A percentile compares a stretch with the other conserved stretches of the same genome.
Conservation (phyloP, 495 filamentous ascomycete genomes). For the Xylaria nigripes region DNA sequence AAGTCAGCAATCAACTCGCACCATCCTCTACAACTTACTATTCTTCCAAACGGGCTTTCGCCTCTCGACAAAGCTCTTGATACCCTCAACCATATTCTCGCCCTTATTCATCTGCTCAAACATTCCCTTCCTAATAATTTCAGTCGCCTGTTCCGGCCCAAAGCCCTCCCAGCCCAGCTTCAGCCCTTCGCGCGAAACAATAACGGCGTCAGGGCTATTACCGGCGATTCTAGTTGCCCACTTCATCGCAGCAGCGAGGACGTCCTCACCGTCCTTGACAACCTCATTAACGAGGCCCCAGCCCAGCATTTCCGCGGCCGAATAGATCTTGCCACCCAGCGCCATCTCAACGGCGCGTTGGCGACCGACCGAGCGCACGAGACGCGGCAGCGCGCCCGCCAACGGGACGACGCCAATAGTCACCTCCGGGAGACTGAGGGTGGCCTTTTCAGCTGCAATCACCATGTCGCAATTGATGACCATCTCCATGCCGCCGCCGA, state of each 20-base stretch:
- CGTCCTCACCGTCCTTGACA: conserved; percentile 47
- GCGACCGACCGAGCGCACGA: conserved; percentile 54
- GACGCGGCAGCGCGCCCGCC: conserved; percentile 59
- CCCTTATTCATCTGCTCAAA: conserved; percentile 54
- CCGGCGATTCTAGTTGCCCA: conserved; percentile 43
- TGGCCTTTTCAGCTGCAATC: conserved; percentile 45
- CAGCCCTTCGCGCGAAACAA: conserved; percentile 58
- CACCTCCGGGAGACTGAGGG: conserved; percentile 60
- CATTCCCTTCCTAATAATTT: conserved; percentile 48
- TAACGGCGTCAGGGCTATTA: conserved; percentile 65
- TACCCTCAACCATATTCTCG: conserved; percentile 70
- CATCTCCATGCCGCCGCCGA: conserved; percentile 71
- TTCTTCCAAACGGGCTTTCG: conserved; percentile 62
- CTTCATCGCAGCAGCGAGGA: conserved; percentile 39
- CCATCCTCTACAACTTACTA: conserved; percentile 54
- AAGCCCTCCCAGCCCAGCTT: conserved; percentile 59
- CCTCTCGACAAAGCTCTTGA: conserved; percentile 74
- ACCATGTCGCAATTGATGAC: conserved; percentile 63
- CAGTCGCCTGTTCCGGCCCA: conserved; percentile 56
- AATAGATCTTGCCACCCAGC: conserved; percentile 52
- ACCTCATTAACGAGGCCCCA: conserved; percentile 71
- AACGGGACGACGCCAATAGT: conserved; percentile 61
- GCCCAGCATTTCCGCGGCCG: conserved; percentile 46
- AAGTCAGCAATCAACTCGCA: neutral
- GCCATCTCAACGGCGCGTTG: conserved; percentile 67